Base-by-base conservation (phyloP, 495 filamentous ascomycete genomes). In the Neurospora tetraspora region DNA sequence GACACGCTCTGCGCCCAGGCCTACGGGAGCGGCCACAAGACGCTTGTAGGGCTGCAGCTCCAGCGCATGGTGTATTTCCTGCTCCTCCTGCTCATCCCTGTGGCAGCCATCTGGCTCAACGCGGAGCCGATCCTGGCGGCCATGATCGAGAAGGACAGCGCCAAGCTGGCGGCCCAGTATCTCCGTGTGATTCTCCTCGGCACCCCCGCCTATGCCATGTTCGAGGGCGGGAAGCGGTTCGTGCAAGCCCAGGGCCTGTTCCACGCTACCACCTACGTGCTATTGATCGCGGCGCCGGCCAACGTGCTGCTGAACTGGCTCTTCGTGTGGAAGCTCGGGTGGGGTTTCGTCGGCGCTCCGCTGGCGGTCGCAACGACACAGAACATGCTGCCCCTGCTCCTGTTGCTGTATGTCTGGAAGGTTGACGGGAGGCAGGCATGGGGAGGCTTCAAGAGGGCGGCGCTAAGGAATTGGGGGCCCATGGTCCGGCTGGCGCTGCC, bases 401-500 rank as follows among this genome's bases (percentile, higher is more conserved):
- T 97, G 4, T 86, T 93, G 71, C 79, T 91, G 34, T 97, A 97
- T 77, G 86, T 94, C 23, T 85, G 89, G 43, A 93, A 92, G 74
- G 80, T 97, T 42, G 84, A 87, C 18, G 94, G 95, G 1, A 91
- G 86, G 38, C 87, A 95, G 74, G 93, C 94, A 79, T 98, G 94
- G 94, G 92, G 91, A 73, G 94, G 94, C 2, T 91, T 97, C 76
- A 89, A 89, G 1, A 82, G 76, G 70, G 83, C 85, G n/a, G 93
- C 92, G 8, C 85, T 96, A 53, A 81, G 83, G 37, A 97, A 97
- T 77, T 98, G 94, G 94, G 87, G 77, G 6, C 92, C 91, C 1
- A 96, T 96, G 94, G 87, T 98, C 77, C 84, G 87, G 70, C 90
- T 98, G 18, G 93, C 94, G 0, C 80, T 97, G 20, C 94, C 94